Base-by-base conservation (phyloP, 129 eudicot species). In the Lactuca saligna region DNA sequence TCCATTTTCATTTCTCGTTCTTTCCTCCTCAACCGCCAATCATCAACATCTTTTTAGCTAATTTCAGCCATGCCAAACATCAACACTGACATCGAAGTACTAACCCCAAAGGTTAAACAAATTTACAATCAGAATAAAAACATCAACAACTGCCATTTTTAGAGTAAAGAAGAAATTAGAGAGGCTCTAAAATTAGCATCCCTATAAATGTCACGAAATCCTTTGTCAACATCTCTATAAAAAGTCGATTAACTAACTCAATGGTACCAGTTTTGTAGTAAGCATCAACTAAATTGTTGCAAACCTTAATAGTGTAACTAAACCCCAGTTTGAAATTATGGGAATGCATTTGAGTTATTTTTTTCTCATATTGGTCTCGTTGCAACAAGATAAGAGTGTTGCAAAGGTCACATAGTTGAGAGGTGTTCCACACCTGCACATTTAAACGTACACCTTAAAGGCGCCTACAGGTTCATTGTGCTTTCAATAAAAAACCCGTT, bases 201-300 rank as follows among this genome's bases (percentile, higher is more conserved):
- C 86, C 79, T 76, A 83, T 91, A 54, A 75, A 91, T 17, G 88
- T 76, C 73, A 88, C 91, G 9, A 85, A 83, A 80, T 91, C 97
- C 54, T 66, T 81, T 3, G 8, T 44, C 5, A 71, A 59, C 86
- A 85, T 91, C 32, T 83, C 88, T 71, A 50, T 31, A 49, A 87
- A 87, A 34, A 83, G 63, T 48, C 50, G 57, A 51, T 58, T 53
- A 38, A 80, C 97, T 49, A 81, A 73, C 64, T 65, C 88, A 61
- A 87, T 83, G 48, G 65, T 54, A n/a, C 73, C 80, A 16, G 71
- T 79, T 63, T 91, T 91, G 72, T 90, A 91, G 66, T 91, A 91
- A 74, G 92, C 85, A 78, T 91, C 96, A 69, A 87, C 65, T 79
- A 91, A 83, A 65, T 86, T 87, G 63, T 91, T 87, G 72, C 86